Conservation (phyloP, 2,329 filamentous ascomycete species). For the Ophiostoma himal-ulmi region DNA sequence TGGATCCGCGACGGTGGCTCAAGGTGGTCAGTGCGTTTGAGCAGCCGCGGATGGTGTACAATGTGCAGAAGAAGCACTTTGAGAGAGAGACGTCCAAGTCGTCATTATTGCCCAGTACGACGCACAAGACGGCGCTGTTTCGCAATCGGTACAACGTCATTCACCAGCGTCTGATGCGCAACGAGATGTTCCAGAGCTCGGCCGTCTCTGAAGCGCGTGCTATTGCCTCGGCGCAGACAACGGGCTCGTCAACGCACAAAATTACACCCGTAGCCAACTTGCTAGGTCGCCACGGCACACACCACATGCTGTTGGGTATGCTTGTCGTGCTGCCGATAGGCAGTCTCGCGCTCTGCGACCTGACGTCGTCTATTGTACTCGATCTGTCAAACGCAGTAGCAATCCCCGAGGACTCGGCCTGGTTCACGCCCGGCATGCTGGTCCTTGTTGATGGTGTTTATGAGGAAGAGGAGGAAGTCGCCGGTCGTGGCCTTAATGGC, state of each 20-base stretch:
- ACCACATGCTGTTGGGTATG: slow-evolving; percentile 81
- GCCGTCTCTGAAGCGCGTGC: slow-evolving; percentile 58
- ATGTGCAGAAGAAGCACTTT: slow-evolving; percentile 81
- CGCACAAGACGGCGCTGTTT: slow-evolving; percentile 79
- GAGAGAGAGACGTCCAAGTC: slow-evolving; percentile 65
- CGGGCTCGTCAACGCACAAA: slow-evolving; percentile 59
- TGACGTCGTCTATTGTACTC: slow-evolving; percentile 80
- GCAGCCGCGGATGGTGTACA: slow-evolving; percentile 74
- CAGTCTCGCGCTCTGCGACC: slow-evolving; percentile 72
- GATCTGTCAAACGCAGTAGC: slow-evolving; percentile 75
- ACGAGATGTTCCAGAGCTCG: slow-evolving; percentile 86
- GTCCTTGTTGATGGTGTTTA: slow-evolving; percentile 94
- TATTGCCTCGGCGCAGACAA: slow-evolving; percentile 39
- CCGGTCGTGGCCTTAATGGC: slow-evolving; percentile 64
- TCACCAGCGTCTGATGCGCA: slow-evolving; percentile 84
- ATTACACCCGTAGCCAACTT: slow-evolving; percentile 78
- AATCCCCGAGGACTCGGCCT: slow-evolving; percentile 79
- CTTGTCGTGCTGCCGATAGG: slow-evolving; percentile 76
- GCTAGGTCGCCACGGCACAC: slow-evolving; percentile 72
- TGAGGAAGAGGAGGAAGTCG: slow-evolving; percentile 76
- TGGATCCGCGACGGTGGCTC: slow-evolving; percentile 74
- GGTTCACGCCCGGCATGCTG: slow-evolving; percentile 94
- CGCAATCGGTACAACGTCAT: slow-evolving; percentile 88
- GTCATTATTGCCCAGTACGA: slow-evolving; percentile 67
- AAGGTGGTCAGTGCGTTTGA: slow-evolving; percentile 78